phyloP scores from a whole-genome alignment of 768 basidiomycete species.

The Russula foetens region DNA sequence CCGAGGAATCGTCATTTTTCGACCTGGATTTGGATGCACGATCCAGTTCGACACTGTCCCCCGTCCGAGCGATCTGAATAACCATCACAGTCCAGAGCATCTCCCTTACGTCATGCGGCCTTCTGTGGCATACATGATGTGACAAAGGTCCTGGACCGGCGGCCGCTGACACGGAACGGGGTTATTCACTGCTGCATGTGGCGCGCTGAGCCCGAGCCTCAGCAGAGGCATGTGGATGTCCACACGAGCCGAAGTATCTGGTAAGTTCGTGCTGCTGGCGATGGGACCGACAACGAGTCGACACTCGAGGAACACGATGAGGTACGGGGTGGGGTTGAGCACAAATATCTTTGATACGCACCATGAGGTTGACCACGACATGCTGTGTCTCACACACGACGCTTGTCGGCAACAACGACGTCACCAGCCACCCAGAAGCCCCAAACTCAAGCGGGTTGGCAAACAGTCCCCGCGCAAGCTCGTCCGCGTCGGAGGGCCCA shows the following conservation, averaged over 20 bases:
- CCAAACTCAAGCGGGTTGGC: slow-evolving; percentile 24
- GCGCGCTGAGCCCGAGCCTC: slow-evolving; percentile 29
- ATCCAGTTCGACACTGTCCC: no score
- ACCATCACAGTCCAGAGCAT: no score
- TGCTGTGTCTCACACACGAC: slow-evolving; percentile 13
- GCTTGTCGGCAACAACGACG: slow-evolving; percentile 23
- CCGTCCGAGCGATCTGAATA: no score
- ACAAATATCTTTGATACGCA: slow-evolving; percentile 48
- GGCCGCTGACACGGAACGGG: slow-evolving; percentile 25
- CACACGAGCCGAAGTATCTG: no score
- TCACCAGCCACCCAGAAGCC: slow-evolving; percentile 20
- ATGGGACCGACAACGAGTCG: not conserved
- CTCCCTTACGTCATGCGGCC: no score
- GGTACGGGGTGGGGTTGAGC: slow-evolving; percentile 58
- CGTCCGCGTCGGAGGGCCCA: slow-evolving; percentile 39
- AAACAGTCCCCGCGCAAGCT: slow-evolving; percentile 53
- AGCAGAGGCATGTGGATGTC: slow-evolving; percentile 35
- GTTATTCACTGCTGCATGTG: slow-evolving; percentile 35
- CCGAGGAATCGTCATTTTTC: no score
- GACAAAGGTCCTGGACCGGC: no score
- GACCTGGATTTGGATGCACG: no score
- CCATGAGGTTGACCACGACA: slow-evolving; percentile 30
- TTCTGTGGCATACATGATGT: no score
- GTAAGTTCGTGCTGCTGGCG: not conserved
- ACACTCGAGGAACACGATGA: slow-evolving; percentile 38